Conservation (phyloP, 345 rosid genomes). For the Crucihimalaya himalaica region DNA sequence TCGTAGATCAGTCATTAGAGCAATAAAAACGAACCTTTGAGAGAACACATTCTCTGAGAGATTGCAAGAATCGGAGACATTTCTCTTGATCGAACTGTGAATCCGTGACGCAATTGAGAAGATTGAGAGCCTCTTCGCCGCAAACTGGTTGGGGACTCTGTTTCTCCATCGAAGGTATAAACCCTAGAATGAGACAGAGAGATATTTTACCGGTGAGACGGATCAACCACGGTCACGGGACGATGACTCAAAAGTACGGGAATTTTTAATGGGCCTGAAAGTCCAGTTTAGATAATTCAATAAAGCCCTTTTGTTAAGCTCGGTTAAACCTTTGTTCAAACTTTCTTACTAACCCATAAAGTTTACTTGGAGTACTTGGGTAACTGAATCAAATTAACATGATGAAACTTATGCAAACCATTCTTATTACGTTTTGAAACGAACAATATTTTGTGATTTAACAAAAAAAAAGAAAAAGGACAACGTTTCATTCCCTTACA, state of each 20-base stretch:
- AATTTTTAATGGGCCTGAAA: not conserved
- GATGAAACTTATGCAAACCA: too few relatives aligned
- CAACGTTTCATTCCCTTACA: not conserved
- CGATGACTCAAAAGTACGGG: not conserved
- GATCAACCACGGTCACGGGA: not conserved
- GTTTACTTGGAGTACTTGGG: too few relatives aligned
- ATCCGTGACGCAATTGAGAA: constrained; percentile 81
- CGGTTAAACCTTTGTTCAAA: too few relatives aligned
- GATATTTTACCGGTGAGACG: constrained; percentile 14
- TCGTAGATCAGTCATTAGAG: not conserved
- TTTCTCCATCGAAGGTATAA: constrained; percentile 46
- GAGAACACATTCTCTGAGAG: constrained; percentile 67
- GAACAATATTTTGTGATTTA: too few relatives aligned
- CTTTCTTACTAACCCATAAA: too few relatives aligned
- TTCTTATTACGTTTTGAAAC: too few relatives aligned
- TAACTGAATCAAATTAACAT: too few relatives aligned
- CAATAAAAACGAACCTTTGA: constrained; percentile 62
- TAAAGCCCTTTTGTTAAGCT: not conserved
- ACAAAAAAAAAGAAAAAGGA: too few relatives aligned
- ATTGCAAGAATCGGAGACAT: constrained; percentile 57
- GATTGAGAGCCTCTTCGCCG: constrained; percentile 63
- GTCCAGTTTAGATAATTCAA: not conserved
- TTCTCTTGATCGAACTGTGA: constrained; percentile 66
- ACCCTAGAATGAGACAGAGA: constrained; percentile 14
- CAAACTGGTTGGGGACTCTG: constrained; percentile 51